Evolutionary conservation across 805 yeast genomes (phyloP).

Genomic region (Cyberlindnera misumaiensis): DNA sequence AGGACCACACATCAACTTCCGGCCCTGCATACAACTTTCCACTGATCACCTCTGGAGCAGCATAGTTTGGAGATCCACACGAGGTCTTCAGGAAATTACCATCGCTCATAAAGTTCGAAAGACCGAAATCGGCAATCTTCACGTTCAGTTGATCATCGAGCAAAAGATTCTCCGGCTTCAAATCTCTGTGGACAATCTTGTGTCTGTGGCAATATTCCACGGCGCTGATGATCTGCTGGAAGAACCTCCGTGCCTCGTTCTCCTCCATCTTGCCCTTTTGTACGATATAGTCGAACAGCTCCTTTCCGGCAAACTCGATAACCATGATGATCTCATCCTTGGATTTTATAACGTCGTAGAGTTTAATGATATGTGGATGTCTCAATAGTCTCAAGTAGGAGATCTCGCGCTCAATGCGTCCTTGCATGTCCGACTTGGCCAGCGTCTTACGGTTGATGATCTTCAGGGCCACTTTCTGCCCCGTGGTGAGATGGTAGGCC

Average conservation of each 20-base stretch:
- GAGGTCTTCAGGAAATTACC: slow-evolving; percentile 92
- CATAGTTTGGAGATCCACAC: slow-evolving; percentile 96
- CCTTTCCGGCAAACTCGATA: slow-evolving; percentile 94
- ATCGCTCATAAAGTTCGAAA: slow-evolving; percentile 94
- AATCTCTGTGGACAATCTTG: slow-evolving; percentile 92
- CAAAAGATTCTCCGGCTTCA: slow-evolving; percentile 90
- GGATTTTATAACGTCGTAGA: slow-evolving; percentile 91
- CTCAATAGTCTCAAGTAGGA: slow-evolving; percentile 80
- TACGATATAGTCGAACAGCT: slow-evolving; percentile 89
- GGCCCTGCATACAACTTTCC: slow-evolving; percentile 97
- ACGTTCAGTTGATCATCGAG: slow-evolving; percentile 87
- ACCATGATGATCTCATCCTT: slow-evolving; percentile 97
- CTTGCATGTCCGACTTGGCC: slow-evolving; percentile 96
- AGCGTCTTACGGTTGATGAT: slow-evolving; percentile 88
- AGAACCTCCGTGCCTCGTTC: slow-evolving; percentile 84
- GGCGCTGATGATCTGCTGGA: slow-evolving; percentile 94
- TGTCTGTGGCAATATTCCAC: slow-evolving; percentile 95
- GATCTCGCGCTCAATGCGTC: slow-evolving; percentile 90
- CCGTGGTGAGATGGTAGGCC: slow-evolving; percentile 84
- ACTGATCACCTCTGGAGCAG: slow-evolving; percentile 94
- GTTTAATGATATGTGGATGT: slow-evolving; percentile 93
- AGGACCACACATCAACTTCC: slow-evolving; percentile 96
- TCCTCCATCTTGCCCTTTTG: slow-evolving; percentile 92
- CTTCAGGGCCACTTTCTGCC: slow-evolving; percentile 87
- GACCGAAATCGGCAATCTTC: slow-evolving; percentile 93